These are phyloP conservation scores for Coccomyxa sp. DNA, from an alignment of 139 green algal genomes.

Conservation along the genomic window DNA sequence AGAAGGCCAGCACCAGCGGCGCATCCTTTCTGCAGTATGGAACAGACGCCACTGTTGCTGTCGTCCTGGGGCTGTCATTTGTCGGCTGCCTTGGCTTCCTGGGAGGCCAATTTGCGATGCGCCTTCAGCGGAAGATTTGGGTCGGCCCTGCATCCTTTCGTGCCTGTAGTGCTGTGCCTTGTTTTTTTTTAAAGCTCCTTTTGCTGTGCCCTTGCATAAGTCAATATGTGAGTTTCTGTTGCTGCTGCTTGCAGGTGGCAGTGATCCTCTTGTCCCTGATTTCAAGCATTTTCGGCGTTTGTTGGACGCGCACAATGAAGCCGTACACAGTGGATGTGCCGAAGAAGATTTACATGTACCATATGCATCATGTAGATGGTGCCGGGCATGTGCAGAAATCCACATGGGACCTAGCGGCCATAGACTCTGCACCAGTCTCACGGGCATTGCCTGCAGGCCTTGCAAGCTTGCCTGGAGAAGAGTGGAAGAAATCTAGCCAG, in stretches of 20 bases:
- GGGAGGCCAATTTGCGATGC: not conserved
- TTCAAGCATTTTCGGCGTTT: not conserved
- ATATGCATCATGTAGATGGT: not conserved
- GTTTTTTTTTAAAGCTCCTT: not conserved
- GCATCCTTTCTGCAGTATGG: not conserved
- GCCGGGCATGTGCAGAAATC: not conserved
- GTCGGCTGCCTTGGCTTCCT: not conserved
- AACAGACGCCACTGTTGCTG: not conserved
- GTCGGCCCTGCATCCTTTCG: not conserved
- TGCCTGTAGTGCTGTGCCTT: not conserved
- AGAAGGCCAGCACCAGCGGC: not conserved
- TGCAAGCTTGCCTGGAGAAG: not conserved
- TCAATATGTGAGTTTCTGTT: not conserved
- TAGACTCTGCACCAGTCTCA: not conserved
- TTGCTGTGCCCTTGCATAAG: not conserved
- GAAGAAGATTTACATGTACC: slow-evolving; percentile 18
- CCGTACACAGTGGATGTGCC: slow-evolving; percentile 9
- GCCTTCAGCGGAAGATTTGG: not conserved
- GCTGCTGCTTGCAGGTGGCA: slow-evolving; percentile 1
- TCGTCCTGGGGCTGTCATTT: not conserved
- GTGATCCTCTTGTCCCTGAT: slow-evolving; percentile 1
- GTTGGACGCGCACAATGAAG: not conserved
- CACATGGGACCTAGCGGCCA: slow-evolving; percentile 3
- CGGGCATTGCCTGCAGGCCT: not conserved
- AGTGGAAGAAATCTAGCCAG: not conserved